Base-by-base conservation (phyloP, 495 filamentous ascomycete genomes). In the Penicillium salamii region DNA sequence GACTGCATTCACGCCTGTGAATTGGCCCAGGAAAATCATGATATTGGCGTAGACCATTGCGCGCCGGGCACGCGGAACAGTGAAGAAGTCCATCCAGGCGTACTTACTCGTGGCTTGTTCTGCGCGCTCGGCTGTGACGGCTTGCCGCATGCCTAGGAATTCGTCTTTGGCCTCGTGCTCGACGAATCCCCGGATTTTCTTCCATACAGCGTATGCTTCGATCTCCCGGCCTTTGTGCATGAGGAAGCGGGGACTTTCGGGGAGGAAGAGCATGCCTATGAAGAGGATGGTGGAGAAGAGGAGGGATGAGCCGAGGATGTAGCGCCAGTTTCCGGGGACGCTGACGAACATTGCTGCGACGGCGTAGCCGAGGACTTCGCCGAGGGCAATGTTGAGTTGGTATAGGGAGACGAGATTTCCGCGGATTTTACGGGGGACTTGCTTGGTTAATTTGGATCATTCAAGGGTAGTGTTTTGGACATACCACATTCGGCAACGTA, bases 41-140 rank as follows among this genome's bases (percentile, higher is more conserved):
- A 78, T 73, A 42, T 82, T 82, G 43, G 80, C 81, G 53, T 83
- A 82, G 49, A 83, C 60, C 41, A 84, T 69, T 17, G 82, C 79
- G 23, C 81, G 72, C n/a, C 80, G 74, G 13, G 77, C 77, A 36
- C 82, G 72, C 11, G 76, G 74, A 18, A 76, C 69, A 26, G 78
- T 84, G 67, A 83, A 76, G 68, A 85, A 82, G 51, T 85, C 81
- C 66, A 83, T 62, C 78, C 80, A 84, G 8, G 77, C 60, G 53
- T 75, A 81, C 36, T 69, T 70, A 53, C 69, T 65, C 44, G 67
- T 61, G 17, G 54, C 57, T 47, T 73, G 74, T 32, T 68, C 65
- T 14, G 74, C 62, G 17, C 52, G 46, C 52, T 84, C 82, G 15
- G 70, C 59, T 12, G 61, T 59, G 13, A 81, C 77, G n/a, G 77